phyloP scores from a whole-genome alignment of 768 basidiomycete genomes.

The Rhizopogon vulgaris region DNA sequence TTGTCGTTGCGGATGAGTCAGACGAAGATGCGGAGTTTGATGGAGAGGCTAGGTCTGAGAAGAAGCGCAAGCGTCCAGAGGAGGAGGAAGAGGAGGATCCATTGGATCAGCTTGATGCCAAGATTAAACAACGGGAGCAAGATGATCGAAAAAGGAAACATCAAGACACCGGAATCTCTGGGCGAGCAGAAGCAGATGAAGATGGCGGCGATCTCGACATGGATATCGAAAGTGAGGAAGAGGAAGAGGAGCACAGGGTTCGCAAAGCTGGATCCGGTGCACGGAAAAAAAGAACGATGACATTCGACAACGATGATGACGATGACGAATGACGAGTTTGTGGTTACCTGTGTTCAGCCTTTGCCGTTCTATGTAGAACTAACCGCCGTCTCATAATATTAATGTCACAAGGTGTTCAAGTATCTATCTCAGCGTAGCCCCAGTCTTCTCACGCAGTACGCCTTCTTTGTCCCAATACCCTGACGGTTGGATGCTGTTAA shows the following conservation, averaged over 20 bases:
- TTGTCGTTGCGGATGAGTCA: slow-evolving; percentile 72
- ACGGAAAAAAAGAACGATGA: slow-evolving; percentile 52
- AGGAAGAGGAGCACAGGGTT: slow-evolving; percentile 65
- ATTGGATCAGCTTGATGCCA: slow-evolving; percentile 66
- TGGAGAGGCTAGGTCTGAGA: slow-evolving; percentile 29
- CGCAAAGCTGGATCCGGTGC: slow-evolving; percentile 48
- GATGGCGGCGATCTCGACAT: slow-evolving; percentile 44
- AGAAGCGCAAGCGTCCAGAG: slow-evolving; percentile 34
- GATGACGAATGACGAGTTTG: slow-evolving; percentile 47
- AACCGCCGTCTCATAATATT: not conserved
- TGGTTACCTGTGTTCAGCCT: slow-evolving; percentile 2
- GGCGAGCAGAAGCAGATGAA: slow-evolving; percentile 4
- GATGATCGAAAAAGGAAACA: slow-evolving; percentile 42
- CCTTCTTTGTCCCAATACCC: slow-evolving; percentile 54
- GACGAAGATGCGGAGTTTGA: slow-evolving; percentile 51
- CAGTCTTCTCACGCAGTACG: slow-evolving; percentile 36
- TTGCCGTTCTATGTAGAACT: not conserved
- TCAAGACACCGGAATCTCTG: slow-evolving; percentile 25
- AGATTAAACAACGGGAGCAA: slow-evolving; percentile 50
- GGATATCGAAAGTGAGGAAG: slow-evolving; percentile 71
- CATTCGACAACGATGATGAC: slow-evolving; percentile 58
- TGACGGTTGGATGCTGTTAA: slow-evolving; percentile 64
- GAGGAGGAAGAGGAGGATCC: slow-evolving; percentile 55
- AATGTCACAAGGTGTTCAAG: not conserved
- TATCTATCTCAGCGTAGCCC: slow-evolving; percentile 25